Evolutionary conservation across 2,329 filamentous ascomycete genomes (phyloP).

Genomic region (Verticillium nonalfalfae): DNA sequence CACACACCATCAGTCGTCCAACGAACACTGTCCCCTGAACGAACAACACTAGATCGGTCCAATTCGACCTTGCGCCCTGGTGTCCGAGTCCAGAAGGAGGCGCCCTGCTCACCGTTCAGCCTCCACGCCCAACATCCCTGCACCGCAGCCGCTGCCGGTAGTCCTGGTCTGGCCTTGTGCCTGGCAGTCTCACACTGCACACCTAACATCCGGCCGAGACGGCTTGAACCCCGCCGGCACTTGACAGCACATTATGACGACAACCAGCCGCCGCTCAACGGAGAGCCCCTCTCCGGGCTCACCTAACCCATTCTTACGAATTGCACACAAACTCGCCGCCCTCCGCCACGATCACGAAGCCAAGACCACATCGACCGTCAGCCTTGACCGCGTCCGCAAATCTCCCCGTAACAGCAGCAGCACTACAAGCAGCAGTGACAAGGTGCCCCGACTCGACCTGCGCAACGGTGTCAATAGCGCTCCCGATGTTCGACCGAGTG

Average conservation of each 20-base stretch:
- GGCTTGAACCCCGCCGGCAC: not conserved
- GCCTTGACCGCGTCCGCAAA: not conserved
- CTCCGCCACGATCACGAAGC: constrained; percentile 1
- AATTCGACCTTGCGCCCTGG: not conserved
- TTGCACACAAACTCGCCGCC: constrained; percentile 7
- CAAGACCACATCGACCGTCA: not conserved
- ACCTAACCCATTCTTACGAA: constrained; percentile 12
- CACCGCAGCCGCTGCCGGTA: too few relatives aligned
- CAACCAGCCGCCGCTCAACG: not conserved
- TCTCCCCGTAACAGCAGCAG: constrained; percentile 13
- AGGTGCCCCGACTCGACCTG: constrained; percentile 17
- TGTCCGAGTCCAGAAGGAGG: too few relatives aligned
- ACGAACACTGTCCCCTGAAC: too few relatives aligned
- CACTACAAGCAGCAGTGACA: constrained; percentile 24
- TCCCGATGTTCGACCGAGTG: not conserved
- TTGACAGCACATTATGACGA: not conserved
- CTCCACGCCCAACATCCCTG: too few relatives aligned
- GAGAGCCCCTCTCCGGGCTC: not conserved
- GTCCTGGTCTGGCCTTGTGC: not conserved
- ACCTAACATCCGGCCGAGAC: not conserved
- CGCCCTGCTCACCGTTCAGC: too few relatives aligned
- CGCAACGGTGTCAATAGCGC: not conserved
- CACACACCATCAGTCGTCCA: too few relatives aligned
- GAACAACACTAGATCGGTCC: not conserved
- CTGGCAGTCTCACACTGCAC: not conserved